Evolutionary conservation across 1,284 basidiomycete genomes (phyloP).

Genomic region (Entoloma clypeatum): DNA sequence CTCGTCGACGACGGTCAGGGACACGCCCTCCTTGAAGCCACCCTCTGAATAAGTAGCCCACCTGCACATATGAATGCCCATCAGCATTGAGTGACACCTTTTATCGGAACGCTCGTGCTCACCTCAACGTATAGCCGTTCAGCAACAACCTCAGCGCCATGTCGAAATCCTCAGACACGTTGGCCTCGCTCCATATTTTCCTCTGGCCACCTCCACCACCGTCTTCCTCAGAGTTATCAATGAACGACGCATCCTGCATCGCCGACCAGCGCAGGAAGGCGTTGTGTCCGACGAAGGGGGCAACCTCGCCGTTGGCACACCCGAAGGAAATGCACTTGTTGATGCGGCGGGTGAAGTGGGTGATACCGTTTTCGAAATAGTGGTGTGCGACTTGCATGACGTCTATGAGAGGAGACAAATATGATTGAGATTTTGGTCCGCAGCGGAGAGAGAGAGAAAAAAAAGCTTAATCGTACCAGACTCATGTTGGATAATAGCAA

Average conservation of each 20-base stretch:
- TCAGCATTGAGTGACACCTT: no score
- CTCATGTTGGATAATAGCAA: constrained; percentile 84
- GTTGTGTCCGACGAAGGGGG: constrained; percentile 87
- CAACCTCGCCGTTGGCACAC: constrained; percentile 76
- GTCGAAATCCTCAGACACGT: constrained; percentile 84
- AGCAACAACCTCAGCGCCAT: constrained; percentile 62
- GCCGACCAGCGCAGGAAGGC: constrained; percentile 87
- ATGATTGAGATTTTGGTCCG: neutral
- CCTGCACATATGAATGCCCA: constrained; percentile 71
- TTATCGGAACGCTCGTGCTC: no score
- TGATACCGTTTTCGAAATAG: constrained; percentile 85
- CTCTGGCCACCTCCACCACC: constrained; percentile 55
- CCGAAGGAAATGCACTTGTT: constrained; percentile 75
- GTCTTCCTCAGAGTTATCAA: no score
- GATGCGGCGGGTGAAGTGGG: constrained; percentile 79
- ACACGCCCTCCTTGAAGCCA: constrained; percentile 87
- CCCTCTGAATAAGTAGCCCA: constrained; percentile 84
- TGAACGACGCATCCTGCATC: constrained; percentile 74
- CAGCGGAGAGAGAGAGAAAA: neutral
- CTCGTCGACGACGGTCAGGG: constrained; percentile 76
- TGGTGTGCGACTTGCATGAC: constrained; percentile 85
- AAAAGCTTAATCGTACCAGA: constrained; percentile 49
- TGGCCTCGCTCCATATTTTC: constrained; percentile 82
- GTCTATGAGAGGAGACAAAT: constrained; percentile 34
- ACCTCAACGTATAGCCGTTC: constrained; percentile 69